Evolutionary conservation across 2,329 filamentous ascomycete genomes (phyloP).

Genomic region (Penicillium sp.): DNA sequence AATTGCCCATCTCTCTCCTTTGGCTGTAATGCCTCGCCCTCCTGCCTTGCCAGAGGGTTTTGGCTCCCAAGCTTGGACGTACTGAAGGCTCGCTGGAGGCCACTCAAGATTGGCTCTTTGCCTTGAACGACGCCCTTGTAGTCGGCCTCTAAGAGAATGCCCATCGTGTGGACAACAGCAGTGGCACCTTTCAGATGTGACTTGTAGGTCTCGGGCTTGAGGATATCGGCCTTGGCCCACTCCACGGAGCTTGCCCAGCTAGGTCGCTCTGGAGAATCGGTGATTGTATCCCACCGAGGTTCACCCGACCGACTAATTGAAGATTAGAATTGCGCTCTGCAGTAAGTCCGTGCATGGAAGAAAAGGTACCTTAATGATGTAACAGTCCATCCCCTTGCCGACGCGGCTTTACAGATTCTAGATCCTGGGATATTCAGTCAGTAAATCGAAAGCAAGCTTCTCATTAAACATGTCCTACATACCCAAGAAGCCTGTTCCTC

Average conservation of each 20-base stretch:
- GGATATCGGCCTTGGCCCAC: constrained; percentile 85
- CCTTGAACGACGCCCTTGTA: constrained; percentile 91
- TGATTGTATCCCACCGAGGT: constrained; percentile 76
- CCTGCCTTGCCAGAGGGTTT: constrained; percentile 65
- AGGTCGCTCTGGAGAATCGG: constrained; percentile 66
- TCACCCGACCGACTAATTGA: constrained; percentile 74
- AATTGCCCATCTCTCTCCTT: constrained; percentile 69
- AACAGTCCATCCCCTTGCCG: constrained; percentile 82
- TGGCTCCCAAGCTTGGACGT: constrained; percentile 58
- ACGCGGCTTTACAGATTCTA: constrained; percentile 86
- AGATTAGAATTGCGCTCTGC: constrained; percentile 7
- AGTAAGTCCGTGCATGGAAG: not conserved
- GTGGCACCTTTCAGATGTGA: constrained; percentile 71
- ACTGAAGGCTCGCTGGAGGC: constrained; percentile 74
- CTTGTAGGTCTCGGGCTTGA: constrained; percentile 75
- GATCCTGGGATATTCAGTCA: constrained; percentile 47
- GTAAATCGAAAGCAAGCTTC: not conserved
- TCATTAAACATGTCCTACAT: constrained; percentile 27
- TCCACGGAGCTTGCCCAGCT: constrained; percentile 76
- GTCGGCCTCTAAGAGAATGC: constrained; percentile 92
- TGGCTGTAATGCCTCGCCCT: constrained; percentile 59
- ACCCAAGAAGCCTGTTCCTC: constrained; percentile 89
- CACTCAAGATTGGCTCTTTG: constrained; percentile 73
- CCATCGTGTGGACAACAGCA: constrained; percentile 91
- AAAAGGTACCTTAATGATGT: constrained; percentile 75